Evolutionary conservation across 2,329 filamentous ascomycete species (phyloP), one percentile per base, ranked within the genome.

Genomic region (Penicillium palitans): DNA sequence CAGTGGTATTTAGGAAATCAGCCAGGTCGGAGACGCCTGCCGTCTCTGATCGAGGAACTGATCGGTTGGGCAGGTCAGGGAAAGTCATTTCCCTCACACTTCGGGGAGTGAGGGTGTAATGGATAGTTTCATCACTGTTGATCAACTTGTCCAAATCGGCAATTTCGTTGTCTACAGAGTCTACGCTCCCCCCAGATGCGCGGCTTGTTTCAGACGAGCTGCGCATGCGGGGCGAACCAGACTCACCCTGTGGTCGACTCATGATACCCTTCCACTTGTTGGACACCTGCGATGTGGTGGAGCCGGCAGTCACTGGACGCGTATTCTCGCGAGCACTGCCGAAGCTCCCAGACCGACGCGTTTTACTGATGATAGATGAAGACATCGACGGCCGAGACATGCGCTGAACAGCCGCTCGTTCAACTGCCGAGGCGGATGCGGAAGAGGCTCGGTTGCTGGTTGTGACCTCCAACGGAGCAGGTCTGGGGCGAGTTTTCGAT

Each of bases 51-150:
- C 73, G 70, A 44, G 68, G 67, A 52, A 71, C 61, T 52, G 64
- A 68, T 62, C 69, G 69, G 56, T 70, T 69, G 33, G 73, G 68
- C 9, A 70, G 65, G 50, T 75, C 75, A 24, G 74, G 74, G 61
- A 68, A 68, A 73, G 90, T 87, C 66, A 90, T 87, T 63, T 90
- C 84, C 60, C 89, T 87, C 84, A 93, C 90, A 65, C 83, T 90
- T 69, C 90, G 87, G 0, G 90, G 90, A 0, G 90, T 95, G 29
- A 93, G 80, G 2, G 90, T 93, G 72, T 89, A 93, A 66, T 90
- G 90, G 44, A 93, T 87, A 1, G 90, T 93, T 70, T 92, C 86
- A 66, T 91, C 88, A 72, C 90, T 92, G 57, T 90, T 86, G 61
- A 95, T 93, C 51, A 93, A 80, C 66, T 92, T 84, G 69, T 95